These are phyloP conservation scores for Boehmeria nivea DNA, from an alignment of 306 rosid genomes.

Conservation along the genomic window DNA sequence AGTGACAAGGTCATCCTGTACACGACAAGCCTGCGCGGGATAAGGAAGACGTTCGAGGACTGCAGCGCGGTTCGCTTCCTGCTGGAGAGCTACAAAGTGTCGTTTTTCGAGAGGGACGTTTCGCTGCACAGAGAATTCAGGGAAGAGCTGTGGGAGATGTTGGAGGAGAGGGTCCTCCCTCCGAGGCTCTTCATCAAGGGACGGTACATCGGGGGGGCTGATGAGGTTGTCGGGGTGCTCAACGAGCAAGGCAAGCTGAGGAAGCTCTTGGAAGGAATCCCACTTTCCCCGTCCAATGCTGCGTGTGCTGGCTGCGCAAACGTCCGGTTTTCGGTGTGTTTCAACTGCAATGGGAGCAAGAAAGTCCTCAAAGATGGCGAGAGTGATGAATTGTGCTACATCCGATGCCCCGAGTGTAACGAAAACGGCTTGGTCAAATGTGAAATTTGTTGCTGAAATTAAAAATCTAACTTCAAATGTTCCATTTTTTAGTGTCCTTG, in stretches of 20 bases:
- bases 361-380: constrained; percentile 44
- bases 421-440: constrained; percentile 90
- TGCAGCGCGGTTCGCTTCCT: constrained; percentile 63
- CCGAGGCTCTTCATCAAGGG: constrained; percentile 89
- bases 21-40: constrained; percentile 81
- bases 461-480: constrained; percentile 10
- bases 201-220: constrained; percentile 89
- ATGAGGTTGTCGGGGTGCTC: constrained; percentile 60
- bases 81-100: constrained; percentile 57
- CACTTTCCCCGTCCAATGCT: constrained; percentile 18
- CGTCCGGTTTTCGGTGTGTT: constrained; percentile 57
- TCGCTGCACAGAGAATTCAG: constrained; percentile 75
- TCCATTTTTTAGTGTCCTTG: constrained; percentile 8
- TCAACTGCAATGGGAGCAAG: constrained; percentile 68
- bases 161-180: constrained; percentile 69
- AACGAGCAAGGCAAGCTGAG: constrained; percentile 76
- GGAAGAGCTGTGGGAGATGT: constrained; percentile 67
- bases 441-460: constrained; percentile 51
- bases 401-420: constrained; percentile 67
- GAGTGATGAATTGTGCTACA: constrained; percentile 15
- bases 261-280: constrained; percentile 74
- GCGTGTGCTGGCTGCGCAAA: constrained; percentile 61
- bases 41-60: constrained; percentile 79
- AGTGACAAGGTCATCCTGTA: constrained; percentile 54
- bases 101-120: constrained; percentile 73